Conservation (phyloP, 225 moss, liverwort and hornwort genomes). For the Pleurozium schreberi region DNA sequence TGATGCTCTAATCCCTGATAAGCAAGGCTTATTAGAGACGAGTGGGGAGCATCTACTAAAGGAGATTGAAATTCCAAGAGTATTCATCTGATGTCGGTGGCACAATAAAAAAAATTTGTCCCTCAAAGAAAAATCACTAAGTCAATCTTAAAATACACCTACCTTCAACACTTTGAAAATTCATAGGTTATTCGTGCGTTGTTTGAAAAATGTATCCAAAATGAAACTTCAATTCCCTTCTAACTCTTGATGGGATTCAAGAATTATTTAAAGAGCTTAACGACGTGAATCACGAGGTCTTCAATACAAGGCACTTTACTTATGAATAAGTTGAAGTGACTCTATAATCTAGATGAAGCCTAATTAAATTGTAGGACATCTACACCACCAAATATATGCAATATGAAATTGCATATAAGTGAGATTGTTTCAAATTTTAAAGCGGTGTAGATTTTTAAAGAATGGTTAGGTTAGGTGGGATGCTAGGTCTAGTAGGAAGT, state of each 20-base stretch:
- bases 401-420: no score
- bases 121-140: no score
- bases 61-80: no score
- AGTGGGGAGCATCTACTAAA: no score
- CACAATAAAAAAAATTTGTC: no score
- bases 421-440: not conserved
- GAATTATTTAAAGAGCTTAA: not conserved
- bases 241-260: not conserved
- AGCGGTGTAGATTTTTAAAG: not conserved
- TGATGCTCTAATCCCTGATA: no score
- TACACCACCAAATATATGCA: fast-evolving
- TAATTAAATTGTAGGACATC: not conserved
- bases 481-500: not conserved
- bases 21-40: no score
- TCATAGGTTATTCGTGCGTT: not conserved
- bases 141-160: not conserved
- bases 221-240: not conserved
- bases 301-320: not conserved
- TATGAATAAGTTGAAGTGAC: not conserved
- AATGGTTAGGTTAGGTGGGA: no score
- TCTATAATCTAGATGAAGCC: no score
- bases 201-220: fast-evolving
- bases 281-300: no score
- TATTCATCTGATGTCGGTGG: no score
- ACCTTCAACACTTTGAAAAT: not conserved